Evolutionary conservation across 1,284 basidiomycete species (phyloP).

Genomic region (Vanrija humicola): DNA sequence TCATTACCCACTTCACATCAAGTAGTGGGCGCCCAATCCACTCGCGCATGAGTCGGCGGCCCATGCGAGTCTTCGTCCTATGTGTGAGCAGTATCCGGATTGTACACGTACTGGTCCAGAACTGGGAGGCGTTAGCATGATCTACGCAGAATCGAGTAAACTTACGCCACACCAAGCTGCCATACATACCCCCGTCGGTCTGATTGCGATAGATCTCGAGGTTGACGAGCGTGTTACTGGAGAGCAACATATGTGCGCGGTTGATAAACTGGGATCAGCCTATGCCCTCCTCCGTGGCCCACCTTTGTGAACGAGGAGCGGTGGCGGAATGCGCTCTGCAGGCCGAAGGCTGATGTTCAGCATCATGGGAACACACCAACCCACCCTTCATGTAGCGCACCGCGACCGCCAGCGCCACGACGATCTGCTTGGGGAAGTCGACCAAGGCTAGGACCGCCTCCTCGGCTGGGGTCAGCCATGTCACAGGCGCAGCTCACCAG

Average conservation of each 20-base stretch:
- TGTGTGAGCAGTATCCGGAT: not conserved
- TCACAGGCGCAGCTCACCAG: constrained; percentile 14
- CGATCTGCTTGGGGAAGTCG: constrained; percentile 61
- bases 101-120: constrained; percentile 59
- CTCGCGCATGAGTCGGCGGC: constrained; percentile 70
- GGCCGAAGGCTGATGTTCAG: constrained; percentile 56
- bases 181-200: constrained; percentile 68
- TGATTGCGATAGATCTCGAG: constrained; percentile 89
- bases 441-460: constrained; percentile 54
- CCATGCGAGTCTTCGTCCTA: constrained; percentile 77
- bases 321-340: constrained; percentile 70
- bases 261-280: constrained; percentile 59
- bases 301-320: constrained; percentile 67
- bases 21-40: constrained; percentile 87
- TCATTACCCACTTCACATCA: constrained; percentile 61
- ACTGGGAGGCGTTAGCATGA: constrained; percentile 43
- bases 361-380: not conserved
- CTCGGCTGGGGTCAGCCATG: constrained; percentile 19
- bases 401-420: constrained; percentile 68
- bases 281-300: not conserved
- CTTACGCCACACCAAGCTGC: constrained; percentile 70
- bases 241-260: constrained; percentile 80
- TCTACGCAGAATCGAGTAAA: not conserved
- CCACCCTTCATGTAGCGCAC: constrained; percentile 65
- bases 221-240: constrained; percentile 81